These are phyloP conservation scores for Candida michaelii DNA, from an alignment of 805 yeast genomes.

Conservation along the genomic window DNA sequence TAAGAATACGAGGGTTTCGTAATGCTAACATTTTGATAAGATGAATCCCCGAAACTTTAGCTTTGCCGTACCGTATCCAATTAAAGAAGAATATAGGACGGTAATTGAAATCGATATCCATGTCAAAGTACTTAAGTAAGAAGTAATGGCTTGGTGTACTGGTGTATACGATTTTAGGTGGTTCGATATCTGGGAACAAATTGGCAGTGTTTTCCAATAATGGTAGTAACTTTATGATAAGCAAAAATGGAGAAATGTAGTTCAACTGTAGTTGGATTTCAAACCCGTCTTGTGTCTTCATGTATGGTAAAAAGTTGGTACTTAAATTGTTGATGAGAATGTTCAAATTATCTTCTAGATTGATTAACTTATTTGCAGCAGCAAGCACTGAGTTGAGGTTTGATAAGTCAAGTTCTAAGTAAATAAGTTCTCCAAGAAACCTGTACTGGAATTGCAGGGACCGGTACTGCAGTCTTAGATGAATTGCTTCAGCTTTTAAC, in stretches of 20 bases:
- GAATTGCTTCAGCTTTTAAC: slow-evolving; percentile 53
- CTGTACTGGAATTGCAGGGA: slow-evolving; percentile 23
- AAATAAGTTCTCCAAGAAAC: slow-evolving; percentile 36
- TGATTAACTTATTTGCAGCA: slow-evolving; percentile 49
- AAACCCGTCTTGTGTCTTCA: slow-evolving; percentile 63
- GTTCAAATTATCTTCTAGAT: slow-evolving; percentile 52
- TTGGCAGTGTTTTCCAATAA: slow-evolving; percentile 43
- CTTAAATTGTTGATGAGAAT: slow-evolving; percentile 78
- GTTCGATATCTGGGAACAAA: slow-evolving; percentile 21
- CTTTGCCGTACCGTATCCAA: slow-evolving; percentile 74
- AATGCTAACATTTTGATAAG: slow-evolving; percentile 62
- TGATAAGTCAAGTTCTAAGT: slow-evolving; percentile 38
- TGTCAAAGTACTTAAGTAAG: slow-evolving; percentile 46
- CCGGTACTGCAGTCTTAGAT: slow-evolving; percentile 22
- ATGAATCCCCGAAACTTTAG: slow-evolving; percentile 79
- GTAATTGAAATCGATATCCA: slow-evolving; percentile 51
- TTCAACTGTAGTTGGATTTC: slow-evolving; percentile 82
- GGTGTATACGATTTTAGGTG: slow-evolving; percentile 61
- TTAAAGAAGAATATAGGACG: slow-evolving; percentile 69
- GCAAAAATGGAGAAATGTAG: slow-evolving; percentile 70
- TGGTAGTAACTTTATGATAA: slow-evolving; percentile 49
- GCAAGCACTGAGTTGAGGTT: slow-evolving; percentile 30
- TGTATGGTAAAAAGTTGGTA: slow-evolving; percentile 71
- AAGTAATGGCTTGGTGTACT: slow-evolving; percentile 67
- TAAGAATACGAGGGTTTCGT: slow-evolving; percentile 63